phyloP scores from a whole-genome alignment of 2,329 filamentous ascomycete genomes.

The Aspergillus aculeatus region DNA sequence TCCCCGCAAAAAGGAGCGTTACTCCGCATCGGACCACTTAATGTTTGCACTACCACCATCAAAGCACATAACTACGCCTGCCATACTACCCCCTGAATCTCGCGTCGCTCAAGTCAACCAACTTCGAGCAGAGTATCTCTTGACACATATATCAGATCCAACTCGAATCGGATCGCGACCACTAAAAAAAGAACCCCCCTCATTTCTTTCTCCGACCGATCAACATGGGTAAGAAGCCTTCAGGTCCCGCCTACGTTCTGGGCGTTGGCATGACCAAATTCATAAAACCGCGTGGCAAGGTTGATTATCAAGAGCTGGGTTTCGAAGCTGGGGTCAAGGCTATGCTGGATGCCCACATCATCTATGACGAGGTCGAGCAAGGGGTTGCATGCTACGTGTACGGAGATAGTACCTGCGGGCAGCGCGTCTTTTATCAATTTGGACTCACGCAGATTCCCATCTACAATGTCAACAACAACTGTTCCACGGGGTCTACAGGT shows the following conservation, averaged over 20 bases:
- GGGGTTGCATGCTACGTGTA: conserved; percentile 98
- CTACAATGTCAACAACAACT: conserved; percentile 99
- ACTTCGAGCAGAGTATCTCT: background rate
- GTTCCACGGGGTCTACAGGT: conserved; percentile 90
- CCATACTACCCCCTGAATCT: background rate
- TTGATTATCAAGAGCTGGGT: conserved; percentile 91
- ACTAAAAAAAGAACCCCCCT: conserved; percentile 20
- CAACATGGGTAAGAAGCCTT: conserved; percentile 53
- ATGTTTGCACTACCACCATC: background rate
- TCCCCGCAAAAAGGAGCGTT: conserved; percentile 26
- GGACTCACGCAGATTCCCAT: conserved; percentile 96
- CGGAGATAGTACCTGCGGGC: conserved; percentile 89
- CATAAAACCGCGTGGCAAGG: conserved; percentile 91
- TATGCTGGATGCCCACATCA: conserved; percentile 74
- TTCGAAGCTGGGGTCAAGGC: conserved; percentile 91
- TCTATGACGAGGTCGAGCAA: conserved; percentile 93
- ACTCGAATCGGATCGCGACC: background rate
- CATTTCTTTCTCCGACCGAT: background rate
- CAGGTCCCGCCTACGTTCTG: conserved; percentile 73
- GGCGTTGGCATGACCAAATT: conserved; percentile 99
- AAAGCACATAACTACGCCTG: background rate
- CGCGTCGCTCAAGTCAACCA: too few species aligned
- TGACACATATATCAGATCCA: background rate
- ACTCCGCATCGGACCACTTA: conserved; percentile 7
- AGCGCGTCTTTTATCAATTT: conserved; percentile 98